phyloP scores from a whole-genome alignment of 441 rosid genomes.

The Capsella rubella region DNA sequence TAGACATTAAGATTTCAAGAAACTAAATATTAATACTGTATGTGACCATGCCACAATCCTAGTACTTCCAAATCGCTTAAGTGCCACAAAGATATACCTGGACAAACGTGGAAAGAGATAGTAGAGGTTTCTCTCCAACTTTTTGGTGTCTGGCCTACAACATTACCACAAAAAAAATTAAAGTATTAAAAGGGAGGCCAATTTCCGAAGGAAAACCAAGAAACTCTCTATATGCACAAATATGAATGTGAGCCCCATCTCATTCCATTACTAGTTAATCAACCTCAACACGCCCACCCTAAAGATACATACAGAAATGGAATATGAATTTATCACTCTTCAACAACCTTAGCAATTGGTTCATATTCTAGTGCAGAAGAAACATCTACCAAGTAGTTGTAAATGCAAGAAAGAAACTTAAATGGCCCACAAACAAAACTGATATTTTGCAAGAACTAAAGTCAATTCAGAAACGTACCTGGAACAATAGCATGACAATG shows the following conservation, averaged over 20 bases:
- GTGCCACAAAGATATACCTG: slow-evolving; percentile 55
- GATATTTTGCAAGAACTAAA: background rate
- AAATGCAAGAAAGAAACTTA: background rate
- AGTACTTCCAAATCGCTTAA: slow-evolving; percentile 4
- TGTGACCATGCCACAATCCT: slow-evolving; percentile 14
- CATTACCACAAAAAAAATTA: slow-evolving; percentile 11
- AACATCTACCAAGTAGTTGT: slow-evolving; percentile 9
- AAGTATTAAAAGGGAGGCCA: slow-evolving; percentile 5
- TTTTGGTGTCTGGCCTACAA: slow-evolving; percentile 70
- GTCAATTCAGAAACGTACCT: slow-evolving; percentile 56
- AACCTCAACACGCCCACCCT: slow-evolving; percentile 17
- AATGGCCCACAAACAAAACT: background rate
- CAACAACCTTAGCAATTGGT: background rate
- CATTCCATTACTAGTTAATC: slow-evolving; percentile 9
- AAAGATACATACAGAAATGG: slow-evolving; percentile 10
- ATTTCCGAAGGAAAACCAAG: background rate
- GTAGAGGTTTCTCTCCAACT: slow-evolving; percentile 86
- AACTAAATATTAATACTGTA: background rate
- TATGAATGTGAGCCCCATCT: background rate
- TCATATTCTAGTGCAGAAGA: background rate
- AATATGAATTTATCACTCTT: slow-evolving; percentile 5
- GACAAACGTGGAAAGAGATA: slow-evolving; percentile 73
- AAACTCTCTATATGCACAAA: slow-evolving; percentile 1
- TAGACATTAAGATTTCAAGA: slow-evolving; percentile 9
- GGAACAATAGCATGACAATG: slow-evolving; percentile 77